Percentiles rank a stretch among this genome's conserved stretches.
Evolutionary conservation across 2,329 filamentous ascomycete species (phyloP).

Genomic region (Monosporascus sp.): DNA sequence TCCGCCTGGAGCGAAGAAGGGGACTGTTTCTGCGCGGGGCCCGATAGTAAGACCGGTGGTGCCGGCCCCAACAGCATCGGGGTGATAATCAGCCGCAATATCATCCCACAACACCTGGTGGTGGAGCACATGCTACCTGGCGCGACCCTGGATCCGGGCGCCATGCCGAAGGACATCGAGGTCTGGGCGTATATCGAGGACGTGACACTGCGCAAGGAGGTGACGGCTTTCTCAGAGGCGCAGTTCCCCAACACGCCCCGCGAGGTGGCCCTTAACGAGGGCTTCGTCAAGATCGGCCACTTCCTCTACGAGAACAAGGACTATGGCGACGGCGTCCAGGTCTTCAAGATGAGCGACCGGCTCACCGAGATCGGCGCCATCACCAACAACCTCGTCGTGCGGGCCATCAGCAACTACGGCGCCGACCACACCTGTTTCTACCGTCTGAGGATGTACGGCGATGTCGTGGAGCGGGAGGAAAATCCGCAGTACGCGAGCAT

Average conservation of each 20-base stretch:
- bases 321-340: conserved; percentile 41
- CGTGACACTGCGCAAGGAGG: conserved; percentile 31
- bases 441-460: conserved; percentile 53
- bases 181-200: conserved; percentile 59
- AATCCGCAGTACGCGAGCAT: neutral
- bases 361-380: conserved; percentile 40
- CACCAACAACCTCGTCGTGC: conserved; percentile 49
- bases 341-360: conserved; percentile 48
- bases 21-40: conserved; percentile 79
- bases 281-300: conserved; percentile 53
- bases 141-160: conserved; percentile 55
- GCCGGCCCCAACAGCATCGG: conserved; percentile 57
- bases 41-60: conserved; percentile 36
- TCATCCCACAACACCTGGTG: conserved; percentile 65
- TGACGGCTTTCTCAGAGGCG: conserved; percentile 37
- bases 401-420: conserved; percentile 55
- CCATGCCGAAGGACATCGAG: conserved; percentile 65
- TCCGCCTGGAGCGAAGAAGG: conserved; percentile 69
- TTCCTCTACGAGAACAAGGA: conserved; percentile 48
- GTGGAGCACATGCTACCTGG: conserved; percentile 65
- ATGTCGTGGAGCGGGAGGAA: conserved; percentile 21
- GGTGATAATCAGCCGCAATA: conserved; percentile 51
- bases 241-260: conserved; percentile 32
- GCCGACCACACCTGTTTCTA: conserved; percentile 62
- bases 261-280: conserved; percentile 26